Evolutionary conservation across 371 early-diverging fungal species (phyloP), one percentile per base, ranked within the genome.

Genomic region (Haplosporangium sp.): DNA sequence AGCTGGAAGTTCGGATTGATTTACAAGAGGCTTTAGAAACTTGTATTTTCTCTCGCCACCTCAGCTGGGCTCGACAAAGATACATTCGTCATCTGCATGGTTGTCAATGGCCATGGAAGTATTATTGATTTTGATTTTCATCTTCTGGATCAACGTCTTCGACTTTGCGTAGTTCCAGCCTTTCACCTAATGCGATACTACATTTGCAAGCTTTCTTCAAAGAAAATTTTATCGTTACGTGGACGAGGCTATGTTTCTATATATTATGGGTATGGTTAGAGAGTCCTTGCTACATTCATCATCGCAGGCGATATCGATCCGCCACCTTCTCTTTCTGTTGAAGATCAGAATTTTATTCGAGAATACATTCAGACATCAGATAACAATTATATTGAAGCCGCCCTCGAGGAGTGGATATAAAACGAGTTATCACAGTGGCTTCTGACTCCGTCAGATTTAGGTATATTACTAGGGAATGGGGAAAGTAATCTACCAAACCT

Each of bases 151-250:
- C 56, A 56, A 56, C 20, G 56, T 56, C 56, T 56, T 56, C 56
- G 56, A 56, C 56, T 56, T 56, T 27, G 20, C 4, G 20, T 2
- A 56, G 56, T 56, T 56, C 56, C 56, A 56, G 27, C 35, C 56
- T 56, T 56, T 56, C 56, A 27, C 56, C 56, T 56, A 56, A 56
- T 56, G 56, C 8, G 56, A n/a, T 56, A 56, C 35, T 56, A 56
- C 56, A 56, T 56, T 56, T 56, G 56, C 56, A 27, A 56, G 56
- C 56, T 56, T 56, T 56, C 56, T 56, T 56, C 56, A 56, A 56
- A 56, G 56, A 56, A 56, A 56, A 56, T 56, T 20, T 20, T 20
- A n/a, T 56, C 56, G 56, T 34, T 56, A 56, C 35, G 56, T 56
- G 56, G 56, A 56, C 35, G 56, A 56, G 56, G 56, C 27, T 56